phyloP scores from a whole-genome alignment of 2,329 filamentous ascomycete species.

The Arachnomyces sp. region DNA sequence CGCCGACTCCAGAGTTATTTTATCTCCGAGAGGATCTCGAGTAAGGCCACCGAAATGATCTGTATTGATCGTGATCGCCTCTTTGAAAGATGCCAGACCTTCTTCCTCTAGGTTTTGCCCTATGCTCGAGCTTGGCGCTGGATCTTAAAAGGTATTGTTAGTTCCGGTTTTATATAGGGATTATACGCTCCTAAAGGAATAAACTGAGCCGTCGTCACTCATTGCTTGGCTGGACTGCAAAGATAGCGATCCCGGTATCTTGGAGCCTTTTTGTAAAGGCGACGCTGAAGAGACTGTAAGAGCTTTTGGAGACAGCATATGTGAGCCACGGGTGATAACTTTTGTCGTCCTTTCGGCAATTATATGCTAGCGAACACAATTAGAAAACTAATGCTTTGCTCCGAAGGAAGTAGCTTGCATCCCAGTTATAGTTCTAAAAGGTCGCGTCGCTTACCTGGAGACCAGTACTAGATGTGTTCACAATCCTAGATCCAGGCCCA shows the following conservation, averaged over 20 bases:
- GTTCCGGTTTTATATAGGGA: slow-evolving; percentile 3
- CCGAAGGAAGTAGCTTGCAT: neutral
- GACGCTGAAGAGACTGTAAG: slow-evolving; percentile 32
- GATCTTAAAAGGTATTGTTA: slow-evolving; percentile 7
- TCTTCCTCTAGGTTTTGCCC: slow-evolving; percentile 13
- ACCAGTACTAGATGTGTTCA: slow-evolving; percentile 18
- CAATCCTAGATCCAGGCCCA: slow-evolving; percentile 11
- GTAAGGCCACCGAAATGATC: too few species aligned
- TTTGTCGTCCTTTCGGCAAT: neutral
- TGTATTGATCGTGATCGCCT: slow-evolving; percentile 18
- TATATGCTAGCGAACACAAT: too few species aligned
- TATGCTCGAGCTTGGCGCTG: slow-evolving; percentile 12
- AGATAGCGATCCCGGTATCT: slow-evolving; percentile 23
- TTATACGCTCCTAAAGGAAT: slow-evolving; percentile 2
- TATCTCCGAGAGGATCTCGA: slow-evolving; percentile 11
- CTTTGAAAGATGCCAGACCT: slow-evolving; percentile 13
- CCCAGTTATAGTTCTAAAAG: slow-evolving; percentile 24
- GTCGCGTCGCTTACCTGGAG: slow-evolving; percentile 21
- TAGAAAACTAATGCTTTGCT: too few species aligned
- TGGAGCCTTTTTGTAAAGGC: slow-evolving; percentile 25
- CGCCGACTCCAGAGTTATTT: slow-evolving; percentile 34
- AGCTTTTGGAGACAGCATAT: slow-evolving; percentile 37
- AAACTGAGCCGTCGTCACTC: neutral
- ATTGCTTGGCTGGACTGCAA: slow-evolving; percentile 30
- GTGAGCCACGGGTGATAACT: slow-evolving; percentile 17